Percentiles rank a stretch among this genome's conserved stretches.
These are phyloP conservation scores for Circinella minor DNA, from an alignment of 371 early-diverging fungal species.

Conservation along the genomic window DNA sequence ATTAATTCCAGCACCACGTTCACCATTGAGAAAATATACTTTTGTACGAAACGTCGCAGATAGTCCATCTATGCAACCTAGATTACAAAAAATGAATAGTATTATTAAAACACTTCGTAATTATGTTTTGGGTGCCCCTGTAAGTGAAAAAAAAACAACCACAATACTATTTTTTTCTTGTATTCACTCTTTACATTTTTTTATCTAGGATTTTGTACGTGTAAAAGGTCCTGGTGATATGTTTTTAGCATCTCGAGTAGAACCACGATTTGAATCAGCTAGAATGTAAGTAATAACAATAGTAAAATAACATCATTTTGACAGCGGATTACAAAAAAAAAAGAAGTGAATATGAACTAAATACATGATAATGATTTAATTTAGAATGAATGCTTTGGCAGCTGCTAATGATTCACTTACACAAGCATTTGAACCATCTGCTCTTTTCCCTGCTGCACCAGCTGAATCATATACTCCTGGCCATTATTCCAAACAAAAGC, in stretches of 20 bases:
- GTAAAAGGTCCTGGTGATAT: constrained; percentile 75
- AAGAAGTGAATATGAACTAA: no score
- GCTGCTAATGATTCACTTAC: constrained; percentile 47
- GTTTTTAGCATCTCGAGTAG: constrained; percentile 67
- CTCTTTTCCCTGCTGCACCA: constrained; percentile 40
- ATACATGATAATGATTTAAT: neutral
- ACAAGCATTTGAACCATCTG: constrained; percentile 43
- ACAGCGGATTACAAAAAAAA: no score
- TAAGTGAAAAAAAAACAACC: constrained; percentile 30
- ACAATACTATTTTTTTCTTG: neutral
- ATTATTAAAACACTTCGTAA: constrained; percentile 39
- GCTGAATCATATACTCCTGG: constrained; percentile 3
- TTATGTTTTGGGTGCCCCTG: constrained; percentile 53
- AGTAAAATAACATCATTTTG: neutral
- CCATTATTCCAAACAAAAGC: constrained; percentile 14
- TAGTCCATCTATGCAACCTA: constrained; percentile 56
- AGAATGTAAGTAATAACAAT: constrained; percentile 37
- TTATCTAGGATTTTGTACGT: constrained; percentile 63
- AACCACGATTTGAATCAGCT: constrained; percentile 53
- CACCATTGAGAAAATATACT: constrained; percentile 36
- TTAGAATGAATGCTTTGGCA: constrained; percentile 50
- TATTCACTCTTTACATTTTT: constrained; percentile 18
- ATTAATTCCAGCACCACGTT: constrained; percentile 44
- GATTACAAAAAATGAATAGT: constrained; percentile 43
- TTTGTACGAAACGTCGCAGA: constrained; percentile 48